A percentile compares a stretch with the other conserved stretches of the same genome.
phyloP scores from a whole-genome alignment of 2,329 filamentous ascomycete genomes.

The Colletotrichum costaricense region DNA sequence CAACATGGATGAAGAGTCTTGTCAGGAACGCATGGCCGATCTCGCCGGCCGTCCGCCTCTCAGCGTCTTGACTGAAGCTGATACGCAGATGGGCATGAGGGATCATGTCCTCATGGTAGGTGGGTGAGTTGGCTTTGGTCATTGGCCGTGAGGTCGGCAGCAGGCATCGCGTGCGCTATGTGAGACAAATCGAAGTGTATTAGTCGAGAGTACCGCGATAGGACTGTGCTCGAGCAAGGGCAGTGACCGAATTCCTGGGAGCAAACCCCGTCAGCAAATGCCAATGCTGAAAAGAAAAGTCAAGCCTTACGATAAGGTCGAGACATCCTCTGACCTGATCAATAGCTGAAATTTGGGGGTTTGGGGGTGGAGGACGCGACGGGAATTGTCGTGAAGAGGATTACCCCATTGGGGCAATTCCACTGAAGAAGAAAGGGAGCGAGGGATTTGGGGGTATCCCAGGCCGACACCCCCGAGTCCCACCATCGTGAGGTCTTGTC shows the following conservation, averaged over 20 bases:
- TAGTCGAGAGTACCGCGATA: too few relatives aligned
- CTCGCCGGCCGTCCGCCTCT: constrained; percentile 6
- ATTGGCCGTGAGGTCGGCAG: not conserved
- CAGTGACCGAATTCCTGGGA: not conserved
- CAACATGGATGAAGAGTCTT: constrained; percentile 12
- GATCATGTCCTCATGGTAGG: not conserved
- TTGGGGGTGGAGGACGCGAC: constrained; percentile 1
- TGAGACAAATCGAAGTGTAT: not conserved
- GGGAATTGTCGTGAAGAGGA: constrained; percentile 28
- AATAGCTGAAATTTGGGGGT: not conserved
- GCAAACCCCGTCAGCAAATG: not conserved
- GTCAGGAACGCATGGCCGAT: constrained; percentile 27
- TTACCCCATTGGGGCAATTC: constrained; percentile 25
- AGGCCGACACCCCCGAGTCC: constrained; percentile 8
- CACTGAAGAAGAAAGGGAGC: constrained; percentile 15
- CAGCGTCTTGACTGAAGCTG: constrained; percentile 1
- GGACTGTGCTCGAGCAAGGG: too few relatives aligned
- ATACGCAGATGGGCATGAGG: constrained; percentile 17
- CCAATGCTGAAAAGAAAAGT: not conserved
- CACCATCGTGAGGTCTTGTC: constrained; percentile 29
- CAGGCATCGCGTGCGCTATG: not conserved
- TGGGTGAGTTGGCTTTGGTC: not conserved
- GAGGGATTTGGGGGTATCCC: constrained; percentile 6
- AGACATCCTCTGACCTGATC: not conserved
- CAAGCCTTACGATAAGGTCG: constrained; percentile 23